Evolutionary conservation across 2,329 filamentous ascomycete genomes (phyloP), one percentile per base, ranked within the genome.

Genomic region (Monosporascus cannonballus): DNA sequence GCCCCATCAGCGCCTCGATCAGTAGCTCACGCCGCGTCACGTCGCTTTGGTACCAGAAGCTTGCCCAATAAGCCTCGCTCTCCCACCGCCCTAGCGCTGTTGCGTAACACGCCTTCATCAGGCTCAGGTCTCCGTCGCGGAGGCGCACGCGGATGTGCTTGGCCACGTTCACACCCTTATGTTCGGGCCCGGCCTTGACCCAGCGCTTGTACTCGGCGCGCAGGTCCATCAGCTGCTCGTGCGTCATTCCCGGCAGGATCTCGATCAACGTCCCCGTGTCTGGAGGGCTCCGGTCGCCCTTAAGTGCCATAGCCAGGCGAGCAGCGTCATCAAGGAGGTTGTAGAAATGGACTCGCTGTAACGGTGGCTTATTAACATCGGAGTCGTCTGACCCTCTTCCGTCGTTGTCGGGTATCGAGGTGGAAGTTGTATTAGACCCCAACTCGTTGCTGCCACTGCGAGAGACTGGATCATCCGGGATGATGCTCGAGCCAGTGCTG

Each of bases 51-150:
- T 96, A 97, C 86, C 91, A 97, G 71, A 90, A 96, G 69, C 96
- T 97, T 54, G 93, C 91, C 92, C 94, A 99, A 76, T 96, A 96
- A 0, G 90, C 90, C 69, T 99, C 94, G 61, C 85, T 87, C 72
- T 96, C 94, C 86, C 91, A 97, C 50, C 81, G 81, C 8, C 94
- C 94, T 0, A 97, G 80, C 0, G 93, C 91, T 2, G 90, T 92
- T 3, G 92, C 85, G 69, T 97, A 96, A 64, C 87, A 91, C 6
- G 89, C 88, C 72, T 96, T 97, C 72, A 92, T 93, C 60, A 97
- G 85, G 61, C 83, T 85, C 4, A 85, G 78, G 51, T 87, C 79
- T 60, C 85, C 81, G 44, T 89, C 85, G 71, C 92, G 91, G 64
- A 92, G 78, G 18, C 83, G 80, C 18, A 81, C 76, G 56, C 90